A percentile compares a stretch with the other conserved stretches of the same genome.
These are phyloP conservation scores for Volvariella surrecta DNA, from an alignment of 1,284 basidiomycete genomes.

Conservation along the genomic window DNA sequence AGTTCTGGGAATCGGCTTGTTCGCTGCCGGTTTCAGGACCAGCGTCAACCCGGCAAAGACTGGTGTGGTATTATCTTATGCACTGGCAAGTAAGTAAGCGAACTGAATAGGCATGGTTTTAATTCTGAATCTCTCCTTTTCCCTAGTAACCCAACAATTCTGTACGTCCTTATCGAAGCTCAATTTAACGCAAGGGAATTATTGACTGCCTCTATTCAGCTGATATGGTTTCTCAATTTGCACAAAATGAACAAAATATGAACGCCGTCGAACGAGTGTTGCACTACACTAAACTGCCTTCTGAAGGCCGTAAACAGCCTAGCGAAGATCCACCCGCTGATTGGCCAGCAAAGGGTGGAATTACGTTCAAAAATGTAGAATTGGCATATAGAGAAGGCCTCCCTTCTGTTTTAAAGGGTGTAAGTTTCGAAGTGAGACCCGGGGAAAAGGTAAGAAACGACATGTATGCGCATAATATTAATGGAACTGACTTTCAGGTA, in stretches of 20 bases:
- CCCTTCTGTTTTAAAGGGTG: conserved; percentile 62
- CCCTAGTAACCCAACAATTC: conserved; percentile 44
- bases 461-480: not conserved
- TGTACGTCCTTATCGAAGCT: conserved; percentile 26
- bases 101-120: not conserved
- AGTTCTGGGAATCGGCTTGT: conserved; percentile 65
- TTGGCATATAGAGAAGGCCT: conserved; percentile 66
- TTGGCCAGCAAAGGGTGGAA: conserved; percentile 61
- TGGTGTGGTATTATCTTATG: conserved; percentile 59
- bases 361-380: conserved; percentile 55
- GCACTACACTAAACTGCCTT: conserved; percentile 45
- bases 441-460: conserved; percentile 54
- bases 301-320: conserved; percentile 35
- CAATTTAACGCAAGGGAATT: not conserved
- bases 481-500: conserved; percentile 11
- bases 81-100: conserved; percentile 42
- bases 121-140: conserved; percentile 3
- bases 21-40: conserved; percentile 47
- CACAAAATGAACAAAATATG: conserved; percentile 62
- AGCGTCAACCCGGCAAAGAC: conserved; percentile 36
- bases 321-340: conserved; percentile 43
- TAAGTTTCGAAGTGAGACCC: conserved; percentile 53
- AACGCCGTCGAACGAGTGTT: conserved; percentile 64
- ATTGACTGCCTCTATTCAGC: conserved; percentile 24
- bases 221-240: conserved; percentile 47